Conservation (phyloP, 2,329 filamentous ascomycete species). For the Alternaria sp. region DNA sequence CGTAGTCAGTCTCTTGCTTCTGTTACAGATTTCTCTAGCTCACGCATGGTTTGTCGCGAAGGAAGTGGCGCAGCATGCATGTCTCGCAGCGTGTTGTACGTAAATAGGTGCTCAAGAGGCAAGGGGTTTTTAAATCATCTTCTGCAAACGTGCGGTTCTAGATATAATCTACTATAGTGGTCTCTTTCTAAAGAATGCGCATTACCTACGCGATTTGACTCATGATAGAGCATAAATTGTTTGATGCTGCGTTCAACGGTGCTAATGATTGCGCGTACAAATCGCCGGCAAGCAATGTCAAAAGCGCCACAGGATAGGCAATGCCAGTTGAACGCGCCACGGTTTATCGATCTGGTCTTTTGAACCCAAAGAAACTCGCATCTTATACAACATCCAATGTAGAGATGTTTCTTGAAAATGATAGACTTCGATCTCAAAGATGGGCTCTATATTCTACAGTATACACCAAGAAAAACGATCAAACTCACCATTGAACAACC, state of each 20-base stretch:
- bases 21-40: background rate
- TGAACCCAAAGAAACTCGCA: background rate
- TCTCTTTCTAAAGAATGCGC: background rate
- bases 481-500: background rate
- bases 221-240: background rate
- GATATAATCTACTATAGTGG: background rate
- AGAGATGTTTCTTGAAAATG: background rate
- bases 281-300: background rate
- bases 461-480: background rate
- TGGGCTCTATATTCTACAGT: background rate
- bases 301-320: background rate
- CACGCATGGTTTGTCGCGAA: background rate
- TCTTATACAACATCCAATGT: background rate
- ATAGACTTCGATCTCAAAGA: background rate
- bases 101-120: background rate
- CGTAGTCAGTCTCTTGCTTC: background rate
- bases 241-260: background rate
- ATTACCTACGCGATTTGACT: background rate
- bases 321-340: background rate
- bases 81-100: background rate
- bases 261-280: background rate
- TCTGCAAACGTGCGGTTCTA: background rate
- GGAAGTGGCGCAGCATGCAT: conserved; percentile 4
- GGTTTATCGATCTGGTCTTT: background rate
- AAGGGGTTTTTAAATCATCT: background rate